Base-by-base conservation (phyloP, 139 green algal genomes). In the Mychonastes homosphaera region DNA sequence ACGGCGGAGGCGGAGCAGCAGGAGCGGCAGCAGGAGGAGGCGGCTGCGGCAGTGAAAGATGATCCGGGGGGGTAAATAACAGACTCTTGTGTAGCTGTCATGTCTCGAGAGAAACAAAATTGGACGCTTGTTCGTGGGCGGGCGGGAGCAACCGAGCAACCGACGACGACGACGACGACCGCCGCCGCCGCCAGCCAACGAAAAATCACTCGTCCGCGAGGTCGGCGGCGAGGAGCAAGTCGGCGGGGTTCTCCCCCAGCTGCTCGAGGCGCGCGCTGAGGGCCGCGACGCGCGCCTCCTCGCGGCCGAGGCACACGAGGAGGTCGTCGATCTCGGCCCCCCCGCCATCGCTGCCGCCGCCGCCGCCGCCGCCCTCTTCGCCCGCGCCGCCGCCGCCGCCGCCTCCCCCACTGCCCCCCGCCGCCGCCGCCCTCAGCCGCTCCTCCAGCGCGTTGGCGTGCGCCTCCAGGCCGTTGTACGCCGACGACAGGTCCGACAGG, bases 301-400 rank as follows among this genome's bases (percentile, higher is more conserved):
- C 80, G 30, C 18, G 30, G 18, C 87, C 87, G 24, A 95, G 55
- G 62, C 87, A 95, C 15, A 84, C 83, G 23, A 95, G 70, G 35
- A 95, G 54, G 48, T 95, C 87, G 2, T 79, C 82, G 71, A 95
- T 78, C 27, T 75, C 70, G 59, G 57, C 13, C 30, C 26, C 6
- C 51, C 76, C 32, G 75, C 72, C 38, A 72, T 48, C 36, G 41
- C 73, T 2, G 57, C 63, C 19, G 61, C 69, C 30, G 67, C 58
- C 9, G 58, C 44, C 3, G 27, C 34, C 21, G 54, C 53, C 58
- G 62, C 66, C 21, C 56, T 45, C 24, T 63, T 44, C 10, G 23
- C 27, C n/a, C 27, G 46, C 13, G 28, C n/a, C 4, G 45, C 52
- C 15, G 16, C 41, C 12, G 7, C 39, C 34, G 36, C 44, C 40